Percentiles rank a stretch among this genome's conserved stretches.
These are phyloP conservation scores for Pythium chondricola DNA, from an alignment of 352 stramenopile genomes.

Conservation along the genomic window DNA sequence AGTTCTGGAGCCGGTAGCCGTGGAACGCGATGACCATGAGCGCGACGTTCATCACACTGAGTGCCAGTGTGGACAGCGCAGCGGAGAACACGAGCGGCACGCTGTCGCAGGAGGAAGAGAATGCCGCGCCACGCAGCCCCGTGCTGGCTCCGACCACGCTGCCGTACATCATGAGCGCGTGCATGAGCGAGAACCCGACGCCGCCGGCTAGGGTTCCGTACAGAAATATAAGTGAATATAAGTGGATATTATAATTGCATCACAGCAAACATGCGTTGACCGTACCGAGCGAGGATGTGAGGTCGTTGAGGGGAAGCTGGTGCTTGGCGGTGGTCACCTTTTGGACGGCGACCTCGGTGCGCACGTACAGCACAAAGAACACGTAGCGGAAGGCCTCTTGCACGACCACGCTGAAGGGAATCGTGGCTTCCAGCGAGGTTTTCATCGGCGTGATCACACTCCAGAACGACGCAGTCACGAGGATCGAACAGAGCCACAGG, in stretches of 20 bases:
- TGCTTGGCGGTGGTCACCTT: constrained; percentile 70
- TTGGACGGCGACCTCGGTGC: constrained; percentile 63
- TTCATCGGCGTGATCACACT: constrained; percentile 70
- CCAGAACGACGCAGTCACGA: constrained; percentile 72
- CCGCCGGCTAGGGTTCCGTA: constrained; percentile 51
- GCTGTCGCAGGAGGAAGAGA: constrained; percentile 59
- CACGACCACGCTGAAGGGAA: constrained; percentile 58
- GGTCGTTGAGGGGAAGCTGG: constrained; percentile 79
- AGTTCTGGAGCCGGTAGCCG: constrained; percentile 62
- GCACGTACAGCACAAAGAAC: constrained; percentile 77
- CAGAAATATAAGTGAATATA: background rate
- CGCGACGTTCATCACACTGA: constrained; percentile 70
- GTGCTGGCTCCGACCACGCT: constrained; percentile 67
- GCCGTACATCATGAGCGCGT: constrained; percentile 81
- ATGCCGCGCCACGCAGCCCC: constrained; percentile 58
- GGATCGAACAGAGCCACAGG: constrained; percentile 75
- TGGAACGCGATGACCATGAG: constrained; percentile 84
- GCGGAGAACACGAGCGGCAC: constrained; percentile 69
- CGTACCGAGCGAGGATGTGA: constrained; percentile 69
- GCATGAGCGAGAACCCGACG: constrained; percentile 80
- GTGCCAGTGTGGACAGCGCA: constrained; percentile 60
- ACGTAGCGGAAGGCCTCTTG: constrained; percentile 61
- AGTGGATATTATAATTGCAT: background rate
- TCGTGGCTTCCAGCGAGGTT: constrained; percentile 65
- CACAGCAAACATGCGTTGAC: background rate